These are phyloP conservation scores for Artemisia argyi DNA, from an alignment of 129 eudicot genomes.

Conservation along the genomic window DNA sequence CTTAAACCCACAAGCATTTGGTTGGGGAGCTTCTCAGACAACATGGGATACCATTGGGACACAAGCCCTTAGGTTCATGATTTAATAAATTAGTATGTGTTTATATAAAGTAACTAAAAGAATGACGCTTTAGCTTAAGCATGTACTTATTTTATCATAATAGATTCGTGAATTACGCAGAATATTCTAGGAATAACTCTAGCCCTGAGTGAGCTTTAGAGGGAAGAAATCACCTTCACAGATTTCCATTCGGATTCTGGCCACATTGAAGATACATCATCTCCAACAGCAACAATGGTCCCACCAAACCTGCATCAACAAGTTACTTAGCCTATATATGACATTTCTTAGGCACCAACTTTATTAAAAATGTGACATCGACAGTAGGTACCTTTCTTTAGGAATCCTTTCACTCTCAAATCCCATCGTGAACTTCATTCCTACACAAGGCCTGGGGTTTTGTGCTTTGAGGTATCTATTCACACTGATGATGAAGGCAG, in stretches of 20 bases:
- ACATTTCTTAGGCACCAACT: background rate
- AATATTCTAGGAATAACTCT: background rate
- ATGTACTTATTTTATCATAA: background rate
- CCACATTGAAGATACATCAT: background rate
- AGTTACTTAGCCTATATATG: background rate
- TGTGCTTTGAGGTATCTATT: constrained; percentile 88
- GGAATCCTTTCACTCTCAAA: constrained; percentile 94
- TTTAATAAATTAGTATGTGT: too few relatives aligned
- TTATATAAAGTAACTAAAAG: too few relatives aligned
- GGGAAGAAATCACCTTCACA: background rate
- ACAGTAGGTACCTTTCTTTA: constrained; percentile 74
- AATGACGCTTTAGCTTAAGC: too few relatives aligned
- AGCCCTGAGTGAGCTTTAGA: background rate
- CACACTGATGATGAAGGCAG: constrained; percentile 77
- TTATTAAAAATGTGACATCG: constrained; percentile 7
- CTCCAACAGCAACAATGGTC: constrained; percentile 1
- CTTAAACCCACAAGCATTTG: too few relatives aligned
- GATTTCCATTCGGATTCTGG: background rate
- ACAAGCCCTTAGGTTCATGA: too few relatives aligned
- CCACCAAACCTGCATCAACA: constrained; percentile 2
- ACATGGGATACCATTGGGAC: too few relatives aligned
- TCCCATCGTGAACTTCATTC: constrained; percentile 88
- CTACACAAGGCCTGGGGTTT: constrained; percentile 70
- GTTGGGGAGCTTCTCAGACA: too few relatives aligned
- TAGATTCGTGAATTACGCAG: constrained; percentile 21